Evolutionary conservation across 164 flowering plant genomes (phyloP).

Genomic region (Malania oleifera): DNA sequence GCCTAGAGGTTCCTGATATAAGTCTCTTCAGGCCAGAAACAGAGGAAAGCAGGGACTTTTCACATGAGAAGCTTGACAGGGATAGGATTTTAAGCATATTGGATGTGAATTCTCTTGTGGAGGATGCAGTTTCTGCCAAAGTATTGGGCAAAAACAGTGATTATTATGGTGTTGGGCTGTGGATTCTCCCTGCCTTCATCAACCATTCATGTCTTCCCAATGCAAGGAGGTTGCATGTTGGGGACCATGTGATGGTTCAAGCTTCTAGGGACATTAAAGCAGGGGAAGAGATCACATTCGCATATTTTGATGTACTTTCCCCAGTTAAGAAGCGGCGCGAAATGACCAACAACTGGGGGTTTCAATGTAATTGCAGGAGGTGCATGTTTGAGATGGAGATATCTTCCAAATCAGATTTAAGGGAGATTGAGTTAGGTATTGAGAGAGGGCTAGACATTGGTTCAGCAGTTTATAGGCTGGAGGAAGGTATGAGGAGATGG

Average conservation of each 20-base stretch:
- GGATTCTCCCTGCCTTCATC: constrained; percentile 74
- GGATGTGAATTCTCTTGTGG: constrained; percentile 81
- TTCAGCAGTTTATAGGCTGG: constrained; percentile 38
- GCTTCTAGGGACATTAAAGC: constrained; percentile 73
- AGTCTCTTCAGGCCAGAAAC: constrained; percentile 54
- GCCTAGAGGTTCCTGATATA: constrained; percentile 56
- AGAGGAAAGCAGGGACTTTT: constrained; percentile 13
- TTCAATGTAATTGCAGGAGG: constrained; percentile 62
- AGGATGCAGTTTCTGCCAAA: constrained; percentile 53
- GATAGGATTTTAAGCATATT: constrained; percentile 45
- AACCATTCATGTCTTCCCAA: constrained; percentile 87
- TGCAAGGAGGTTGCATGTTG: constrained; percentile 68
- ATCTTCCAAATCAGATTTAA: constrained; percentile 32
- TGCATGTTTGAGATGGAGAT: constrained; percentile 65
- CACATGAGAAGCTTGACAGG: constrained; percentile 30
- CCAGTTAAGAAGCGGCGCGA: constrained; percentile 48
- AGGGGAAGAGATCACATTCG: constrained; percentile 85
- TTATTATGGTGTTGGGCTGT: constrained; percentile 73
- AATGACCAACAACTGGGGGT: constrained; percentile 65
- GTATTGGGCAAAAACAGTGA: constrained; percentile 63
- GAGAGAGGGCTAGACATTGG: constrained; percentile 57
- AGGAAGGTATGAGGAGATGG: constrained; percentile 67
- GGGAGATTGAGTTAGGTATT: constrained; percentile 48
- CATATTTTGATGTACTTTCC: constrained; percentile 63
- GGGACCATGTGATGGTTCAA: constrained; percentile 59